Base-by-base conservation (phyloP, 1,284 basidiomycete genomes). In the Pyrrhoderma noxium region DNA sequence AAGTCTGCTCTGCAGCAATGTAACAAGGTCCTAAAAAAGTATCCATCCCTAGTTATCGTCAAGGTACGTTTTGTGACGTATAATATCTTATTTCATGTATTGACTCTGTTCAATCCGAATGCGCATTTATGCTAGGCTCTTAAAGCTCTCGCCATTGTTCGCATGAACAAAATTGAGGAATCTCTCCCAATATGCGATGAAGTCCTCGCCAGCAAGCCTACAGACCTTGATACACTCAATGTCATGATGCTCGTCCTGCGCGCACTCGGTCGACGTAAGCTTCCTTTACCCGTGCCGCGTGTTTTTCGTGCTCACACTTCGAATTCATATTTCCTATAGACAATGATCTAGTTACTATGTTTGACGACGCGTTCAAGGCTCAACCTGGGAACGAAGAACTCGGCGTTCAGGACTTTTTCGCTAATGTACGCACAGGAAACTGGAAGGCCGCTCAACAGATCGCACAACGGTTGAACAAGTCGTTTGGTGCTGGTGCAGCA, bases 371-470 rank as follows among this genome's bases (percentile, higher is more conserved):
- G 2, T 88, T 77, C 68, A 86, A 84, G 64, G 77, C 82, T 56
- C 77, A 85, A 52, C 89, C 91, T 14, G 63, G 67, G 5, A 90
- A 89, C 61, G 88, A 92, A 62, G 87, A 91, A 50, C 75, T 93
- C 4, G 86, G 83, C 11, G 74, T 76, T 18, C 88, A 93, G 62
- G 84, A 86, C 0, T 93, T 93, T 70, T 81, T 89, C 60, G 85
- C 88, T 37, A 86, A 89, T 60, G 77, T 85, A 23, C 78, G 86
- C 57, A 79, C 82, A 35, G 74, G 75, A 7, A 82, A 85, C 56
- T 90, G 87, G 87, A 89, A 88, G 64, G 76, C 79, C 42, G 85
- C 85, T 22, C 88, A 90, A 64, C 81, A 84, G 70, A 86, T 85
- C 60, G 52, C 70, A 53, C 31, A 54, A 42, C 48, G 45, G 23